Conservation (phyloP, 352 stramenopile species). For the Phytopythium oedochilum region DNA sequence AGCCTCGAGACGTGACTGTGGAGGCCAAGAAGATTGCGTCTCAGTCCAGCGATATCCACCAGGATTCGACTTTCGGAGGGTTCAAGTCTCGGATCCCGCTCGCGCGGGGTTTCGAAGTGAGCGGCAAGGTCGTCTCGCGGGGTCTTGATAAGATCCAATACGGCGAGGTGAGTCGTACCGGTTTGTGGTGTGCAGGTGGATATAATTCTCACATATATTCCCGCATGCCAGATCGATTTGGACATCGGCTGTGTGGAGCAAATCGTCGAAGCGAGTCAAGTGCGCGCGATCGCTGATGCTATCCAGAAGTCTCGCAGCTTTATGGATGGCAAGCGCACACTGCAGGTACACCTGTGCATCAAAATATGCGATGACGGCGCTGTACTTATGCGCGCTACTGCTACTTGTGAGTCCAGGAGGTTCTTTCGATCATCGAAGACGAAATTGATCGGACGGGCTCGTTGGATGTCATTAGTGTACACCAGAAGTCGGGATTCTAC, state of each 20-base stretch:
- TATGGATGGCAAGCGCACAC: constrained; percentile 60
- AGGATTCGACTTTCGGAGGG: constrained; percentile 43
- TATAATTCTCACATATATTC: too few species aligned
- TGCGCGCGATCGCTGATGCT: constrained; percentile 71
- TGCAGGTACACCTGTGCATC: constrained; percentile 21
- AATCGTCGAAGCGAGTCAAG: constrained; percentile 87
- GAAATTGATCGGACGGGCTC: constrained; percentile 61
- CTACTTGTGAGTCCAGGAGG: constrained; percentile 24
- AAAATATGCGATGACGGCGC: background rate
- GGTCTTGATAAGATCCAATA: constrained; percentile 79
- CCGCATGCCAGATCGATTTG: constrained; percentile 65
- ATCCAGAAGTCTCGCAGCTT: constrained; percentile 45
- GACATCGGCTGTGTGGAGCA: constrained; percentile 84
- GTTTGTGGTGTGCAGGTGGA: background rate
- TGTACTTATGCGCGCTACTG: background rate
- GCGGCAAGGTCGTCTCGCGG: constrained; percentile 74
- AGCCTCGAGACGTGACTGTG: constrained; percentile 88
- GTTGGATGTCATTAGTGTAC: constrained; percentile 48
- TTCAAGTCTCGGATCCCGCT: constrained; percentile 53
- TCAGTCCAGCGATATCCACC: constrained; percentile 44
- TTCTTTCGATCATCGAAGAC: constrained; percentile 59
- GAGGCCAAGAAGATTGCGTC: constrained; percentile 91
- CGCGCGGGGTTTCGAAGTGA: constrained; percentile 47
- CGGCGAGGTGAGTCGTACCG: constrained; percentile 58
- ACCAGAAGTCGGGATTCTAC: constrained; percentile 74